These are phyloP conservation scores for Fusarium tanahbumbuense DNA, from an alignment of 2,329 filamentous ascomycete genomes.

Conservation along the genomic window DNA sequence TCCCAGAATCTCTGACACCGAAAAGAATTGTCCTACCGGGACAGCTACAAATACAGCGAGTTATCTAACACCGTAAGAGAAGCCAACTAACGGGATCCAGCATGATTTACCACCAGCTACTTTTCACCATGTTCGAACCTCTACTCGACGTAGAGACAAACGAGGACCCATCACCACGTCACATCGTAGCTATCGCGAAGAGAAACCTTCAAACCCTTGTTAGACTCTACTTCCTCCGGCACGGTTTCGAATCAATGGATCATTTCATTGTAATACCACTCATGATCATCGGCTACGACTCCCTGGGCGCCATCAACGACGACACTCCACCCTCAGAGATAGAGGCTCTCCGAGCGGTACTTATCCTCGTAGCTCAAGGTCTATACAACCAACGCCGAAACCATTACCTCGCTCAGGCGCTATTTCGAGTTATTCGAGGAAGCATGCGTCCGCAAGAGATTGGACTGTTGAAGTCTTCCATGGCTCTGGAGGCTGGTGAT, in stretches of 20 bases:
- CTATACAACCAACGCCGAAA: slow-evolving; percentile 50
- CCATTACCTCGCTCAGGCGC: slow-evolving; percentile 50
- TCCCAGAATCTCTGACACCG: slow-evolving; percentile 46
- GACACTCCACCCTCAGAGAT: slow-evolving; percentile 15
- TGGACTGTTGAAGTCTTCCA: slow-evolving; percentile 25
- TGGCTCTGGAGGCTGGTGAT: slow-evolving; percentile 36
- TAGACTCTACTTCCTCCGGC: slow-evolving; percentile 49
- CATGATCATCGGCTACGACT: slow-evolving; percentile 46
- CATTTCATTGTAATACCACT: slow-evolving; percentile 50
- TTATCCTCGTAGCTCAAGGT: slow-evolving; percentile 52
- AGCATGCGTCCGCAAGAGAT: slow-evolving; percentile 50
- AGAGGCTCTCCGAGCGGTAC: slow-evolving; percentile 48
- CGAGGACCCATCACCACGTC: not conserved
- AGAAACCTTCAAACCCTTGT: slow-evolving; percentile 43
- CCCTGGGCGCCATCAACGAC: slow-evolving; percentile 44
- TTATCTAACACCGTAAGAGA: not conserved
- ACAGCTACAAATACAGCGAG: slow-evolving; percentile 54
- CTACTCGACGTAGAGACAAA: slow-evolving; percentile 8
- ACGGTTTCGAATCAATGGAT: slow-evolving; percentile 50
- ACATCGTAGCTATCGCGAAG: slow-evolving; percentile 40
- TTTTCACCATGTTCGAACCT: slow-evolving; percentile 47
- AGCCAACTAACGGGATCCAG: slow-evolving; percentile 7
- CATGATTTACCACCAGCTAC: slow-evolving; percentile 43
- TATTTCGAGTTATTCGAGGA: slow-evolving; percentile 51
- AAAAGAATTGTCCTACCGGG: slow-evolving; percentile 49